A percentile compares a stretch with the other conserved stretches of the same genome.
Conservation (phyloP, 306 rosid species). For the Prunus kanzakura region DNA sequence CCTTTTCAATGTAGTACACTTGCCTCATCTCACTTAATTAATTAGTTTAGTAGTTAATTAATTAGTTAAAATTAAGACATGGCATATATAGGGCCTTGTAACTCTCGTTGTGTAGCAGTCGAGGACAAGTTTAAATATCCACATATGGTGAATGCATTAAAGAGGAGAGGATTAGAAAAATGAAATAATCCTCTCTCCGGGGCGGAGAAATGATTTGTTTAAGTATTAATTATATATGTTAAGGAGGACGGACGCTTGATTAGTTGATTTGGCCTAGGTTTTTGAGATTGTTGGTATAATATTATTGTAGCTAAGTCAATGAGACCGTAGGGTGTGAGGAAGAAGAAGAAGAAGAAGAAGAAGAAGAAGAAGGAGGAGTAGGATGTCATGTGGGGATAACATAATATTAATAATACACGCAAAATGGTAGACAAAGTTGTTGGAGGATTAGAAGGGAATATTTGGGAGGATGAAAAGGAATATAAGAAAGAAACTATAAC, state of each 20-base stretch:
- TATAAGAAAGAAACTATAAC: conserved; percentile 38
- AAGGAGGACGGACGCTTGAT: neutral
- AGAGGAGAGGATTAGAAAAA: neutral
- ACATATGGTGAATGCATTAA: conserved; percentile 7
- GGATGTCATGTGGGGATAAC: conserved; percentile 33
- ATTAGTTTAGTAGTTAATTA: neutral
- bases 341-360: no score
- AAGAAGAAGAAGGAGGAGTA: neutral
- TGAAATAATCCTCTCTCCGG: neutral
- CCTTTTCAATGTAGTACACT: conserved; percentile 7
- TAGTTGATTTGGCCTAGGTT: conserved; percentile 29
- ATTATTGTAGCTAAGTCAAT: neutral
- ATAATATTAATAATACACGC: conserved; percentile 11
- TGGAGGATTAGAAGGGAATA: conserved; percentile 62
- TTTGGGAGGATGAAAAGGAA: conserved; percentile 59
- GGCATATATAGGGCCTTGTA: conserved; percentile 19
- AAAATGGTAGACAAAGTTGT: conserved; percentile 39
- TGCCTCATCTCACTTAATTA: neutral
- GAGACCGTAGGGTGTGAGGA: neutral
- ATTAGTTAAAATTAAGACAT: neutral
- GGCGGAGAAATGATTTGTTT: neutral
- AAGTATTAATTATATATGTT: neutral
- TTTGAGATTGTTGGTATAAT: conserved; percentile 10
- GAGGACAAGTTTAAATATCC: neutral
- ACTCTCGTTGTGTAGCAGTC: conserved; percentile 11